Conservation (phyloP, 179 eudicot genomes). For the Patellifolia procumbens region DNA sequence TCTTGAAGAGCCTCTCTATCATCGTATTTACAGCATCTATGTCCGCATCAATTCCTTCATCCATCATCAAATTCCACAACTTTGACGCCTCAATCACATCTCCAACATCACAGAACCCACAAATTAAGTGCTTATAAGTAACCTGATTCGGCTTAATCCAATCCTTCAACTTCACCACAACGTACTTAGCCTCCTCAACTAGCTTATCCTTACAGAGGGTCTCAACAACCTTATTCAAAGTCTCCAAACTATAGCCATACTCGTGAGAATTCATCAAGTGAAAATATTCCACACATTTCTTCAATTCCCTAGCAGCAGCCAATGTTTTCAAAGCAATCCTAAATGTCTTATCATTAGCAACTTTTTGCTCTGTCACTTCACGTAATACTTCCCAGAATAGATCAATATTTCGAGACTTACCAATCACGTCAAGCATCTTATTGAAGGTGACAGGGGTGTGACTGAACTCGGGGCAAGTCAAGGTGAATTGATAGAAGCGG, state of each 20-base stretch:
- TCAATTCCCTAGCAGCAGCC: conserved; percentile 68
- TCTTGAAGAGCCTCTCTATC: conserved; percentile 76
- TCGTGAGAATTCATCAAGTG: conserved; percentile 56
- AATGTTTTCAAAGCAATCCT: conserved; percentile 45
- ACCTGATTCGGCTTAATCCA: conserved; percentile 55
- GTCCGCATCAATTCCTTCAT: conserved; percentile 58
- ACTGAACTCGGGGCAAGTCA: conserved; percentile 47
- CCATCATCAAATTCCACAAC: conserved; percentile 80
- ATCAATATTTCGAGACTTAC: conserved; percentile 69
- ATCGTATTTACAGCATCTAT: conserved; percentile 50
- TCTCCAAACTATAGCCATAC: conserved; percentile 50
- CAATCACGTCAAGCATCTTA: conserved; percentile 69
- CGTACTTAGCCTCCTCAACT: conserved; percentile 63
- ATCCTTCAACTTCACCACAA: conserved; percentile 66
- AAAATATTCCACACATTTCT: conserved; percentile 71
- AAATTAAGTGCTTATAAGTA: conserved; percentile 68
- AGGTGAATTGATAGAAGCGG: conserved; percentile 58
- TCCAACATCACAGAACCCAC: conserved; percentile 78
- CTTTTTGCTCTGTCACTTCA: conserved; percentile 43
- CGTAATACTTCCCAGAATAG: conserved; percentile 61
- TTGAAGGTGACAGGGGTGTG: conserved; percentile 65
- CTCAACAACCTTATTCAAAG: conserved; percentile 62
- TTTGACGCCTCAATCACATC: conserved; percentile 72
- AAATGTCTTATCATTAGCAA: conserved; percentile 52
- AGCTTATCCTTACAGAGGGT: conserved; percentile 57